Evolutionary conservation across 2,329 filamentous ascomycete species (phyloP), one percentile per base, ranked within the genome.

Genomic region (Talaromyces atroroseus): DNA sequence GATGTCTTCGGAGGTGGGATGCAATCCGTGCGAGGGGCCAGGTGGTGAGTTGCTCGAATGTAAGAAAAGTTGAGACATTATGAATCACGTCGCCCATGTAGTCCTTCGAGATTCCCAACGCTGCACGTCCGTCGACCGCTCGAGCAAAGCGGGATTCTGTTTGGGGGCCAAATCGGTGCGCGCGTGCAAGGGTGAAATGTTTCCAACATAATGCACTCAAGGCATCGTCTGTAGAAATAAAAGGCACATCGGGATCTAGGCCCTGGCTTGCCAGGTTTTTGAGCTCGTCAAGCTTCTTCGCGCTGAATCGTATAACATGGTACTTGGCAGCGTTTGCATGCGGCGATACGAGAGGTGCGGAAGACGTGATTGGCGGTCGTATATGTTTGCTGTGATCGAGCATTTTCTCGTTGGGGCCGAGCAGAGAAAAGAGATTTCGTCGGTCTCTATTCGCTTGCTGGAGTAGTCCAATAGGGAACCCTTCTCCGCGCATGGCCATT

Each of bases 381-480:
- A 66, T 14, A 59, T 66, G 47, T 63, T 66, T 48, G 69, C 68
- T 32, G 68, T 62, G 24, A 67, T 61, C 49, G 63, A 71, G 54
- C 71, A 69, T 36, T 71, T 66, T n/a, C 49, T 56, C 54, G 4
- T 48, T n/a, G 59, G 61, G 5, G 57, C 58, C 47, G 65, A 61
- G 36, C 60, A 65, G 3, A 71, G 58, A 16, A 69, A 49, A 32
- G 67, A 47, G 5, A 68, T 69, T 21, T 64, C 66, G 32, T 62
- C 60, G 23, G 69, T 60, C 60, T 59, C 51, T 66, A 66, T 58
- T 69, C 45, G 58, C 61, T 53, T 70, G 23, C n/a, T 59, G 38
- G n/a, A 59, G 45, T 10, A 56, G 29, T 10, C 21, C 36, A 16
- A 26, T 12, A n/a, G 51, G 46, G 24, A 50, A 47, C 42, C 52